phyloP scores from a whole-genome alignment of 345 rosid genomes.

The Sapria himalayana region DNA sequence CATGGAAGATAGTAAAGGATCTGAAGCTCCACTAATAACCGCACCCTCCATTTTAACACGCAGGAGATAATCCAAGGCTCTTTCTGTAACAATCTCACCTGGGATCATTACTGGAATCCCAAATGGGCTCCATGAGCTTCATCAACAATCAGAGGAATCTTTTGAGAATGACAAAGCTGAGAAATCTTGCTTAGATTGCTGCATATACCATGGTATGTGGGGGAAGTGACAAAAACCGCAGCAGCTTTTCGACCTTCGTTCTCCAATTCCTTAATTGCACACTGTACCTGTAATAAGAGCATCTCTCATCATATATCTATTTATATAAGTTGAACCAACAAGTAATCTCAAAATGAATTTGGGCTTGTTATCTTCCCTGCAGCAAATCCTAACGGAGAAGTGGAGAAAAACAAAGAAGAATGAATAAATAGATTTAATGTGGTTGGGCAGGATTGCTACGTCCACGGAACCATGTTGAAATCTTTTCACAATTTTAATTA shows the following conservation, averaged over 20 bases:
- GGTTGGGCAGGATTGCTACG: too few relatives aligned
- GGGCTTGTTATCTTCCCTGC: too few relatives aligned
- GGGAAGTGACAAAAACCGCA: conserved; percentile 38
- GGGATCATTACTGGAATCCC: conserved; percentile 31
- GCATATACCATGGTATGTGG: conserved; percentile 48
- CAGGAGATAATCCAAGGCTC: conserved; percentile 24
- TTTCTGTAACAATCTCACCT: conserved; percentile 26
- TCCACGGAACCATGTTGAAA: too few relatives aligned
- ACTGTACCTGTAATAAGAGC: conserved; percentile 19
- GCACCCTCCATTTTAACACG: conserved; percentile 19
- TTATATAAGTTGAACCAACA: too few relatives aligned
- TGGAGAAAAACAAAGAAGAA: too few relatives aligned
- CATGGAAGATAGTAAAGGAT: conserved; percentile 25
- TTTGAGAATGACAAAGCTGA: conserved; percentile 22
- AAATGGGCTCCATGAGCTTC: conserved; percentile 48
- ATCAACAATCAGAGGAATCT: conserved; percentile 32
- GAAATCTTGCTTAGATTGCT: conserved; percentile 28
- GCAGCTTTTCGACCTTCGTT: conserved; percentile 24
- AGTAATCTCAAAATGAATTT: too few relatives aligned
- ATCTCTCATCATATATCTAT: neutral
- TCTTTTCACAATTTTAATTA: too few relatives aligned
- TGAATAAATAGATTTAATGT: too few relatives aligned
- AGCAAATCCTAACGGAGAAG: too few relatives aligned
- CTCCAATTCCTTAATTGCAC: conserved; percentile 26
- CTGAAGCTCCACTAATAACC: conserved; percentile 28